Evolutionary conservation across 768 basidiomycete genomes (phyloP).

Genomic region (Hygrocybe coccinea): DNA sequence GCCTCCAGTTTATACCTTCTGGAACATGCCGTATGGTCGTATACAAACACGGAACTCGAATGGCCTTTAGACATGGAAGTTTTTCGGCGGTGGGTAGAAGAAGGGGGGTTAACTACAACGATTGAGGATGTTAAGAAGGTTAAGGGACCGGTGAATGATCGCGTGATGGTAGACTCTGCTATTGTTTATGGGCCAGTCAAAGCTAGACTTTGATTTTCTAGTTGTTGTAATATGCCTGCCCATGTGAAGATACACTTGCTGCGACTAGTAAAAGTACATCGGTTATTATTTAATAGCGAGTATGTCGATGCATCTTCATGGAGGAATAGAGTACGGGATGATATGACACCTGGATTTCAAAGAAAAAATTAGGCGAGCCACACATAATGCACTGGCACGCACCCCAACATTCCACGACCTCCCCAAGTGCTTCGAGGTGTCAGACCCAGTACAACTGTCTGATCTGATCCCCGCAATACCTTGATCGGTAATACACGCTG

Average conservation of each 20-base stretch:
- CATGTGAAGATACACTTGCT: not conserved
- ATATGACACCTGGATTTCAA: conserved; percentile 58
- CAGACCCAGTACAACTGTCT: conserved; percentile 47
- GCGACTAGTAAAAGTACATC: no score
- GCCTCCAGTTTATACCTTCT: conserved; percentile 54
- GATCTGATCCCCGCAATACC: conserved; percentile 50
- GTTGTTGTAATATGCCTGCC: not conserved
- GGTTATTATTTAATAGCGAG: no score
- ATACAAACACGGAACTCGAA: conserved; percentile 25
- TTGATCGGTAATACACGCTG: conserved; percentile 59
- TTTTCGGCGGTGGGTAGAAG: conserved; percentile 45
- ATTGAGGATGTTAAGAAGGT: conserved; percentile 33
- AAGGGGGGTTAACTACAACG: conserved; percentile 42
- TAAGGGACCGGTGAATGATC: conserved; percentile 19
- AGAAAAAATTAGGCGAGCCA: conserved; percentile 2
- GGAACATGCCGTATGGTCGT: conserved; percentile 66
- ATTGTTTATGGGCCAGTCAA: conserved; percentile 35
- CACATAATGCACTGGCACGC: conserved; percentile 21
- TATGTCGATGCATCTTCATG: not conserved
- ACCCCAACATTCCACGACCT: conserved; percentile 83
- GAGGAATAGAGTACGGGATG: conserved; percentile 41
- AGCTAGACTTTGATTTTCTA: conserved; percentile 12
- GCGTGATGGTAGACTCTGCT: conserved; percentile 24
- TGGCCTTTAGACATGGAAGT: conserved; percentile 46
- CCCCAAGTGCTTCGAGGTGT: conserved; percentile 79